Evolutionary conservation across 2,329 filamentous ascomycete genomes (phyloP).

Genomic region (Talaromyces piceae): DNA sequence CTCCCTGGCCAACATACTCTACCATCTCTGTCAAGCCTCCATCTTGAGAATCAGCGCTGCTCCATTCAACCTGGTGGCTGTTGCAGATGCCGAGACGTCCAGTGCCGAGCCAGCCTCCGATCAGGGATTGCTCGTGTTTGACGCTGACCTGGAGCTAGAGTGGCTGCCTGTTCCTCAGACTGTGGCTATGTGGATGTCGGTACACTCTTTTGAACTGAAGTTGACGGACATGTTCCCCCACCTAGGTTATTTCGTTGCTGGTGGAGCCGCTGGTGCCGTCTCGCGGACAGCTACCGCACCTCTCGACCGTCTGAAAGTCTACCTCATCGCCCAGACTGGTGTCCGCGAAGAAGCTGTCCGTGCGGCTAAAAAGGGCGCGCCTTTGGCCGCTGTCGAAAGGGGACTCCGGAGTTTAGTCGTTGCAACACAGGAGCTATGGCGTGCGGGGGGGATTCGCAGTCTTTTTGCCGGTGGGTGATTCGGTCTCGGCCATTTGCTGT

Average conservation of each 20-base stretch:
- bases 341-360: slow-evolving; percentile 51
- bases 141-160: slow-evolving; percentile 32
- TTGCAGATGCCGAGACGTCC: slow-evolving; percentile 19
- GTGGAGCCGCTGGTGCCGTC: slow-evolving; percentile 87
- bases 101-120: slow-evolving; percentile 20
- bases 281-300: slow-evolving; percentile 93
- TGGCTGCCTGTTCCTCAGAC: slow-evolving; percentile 35
- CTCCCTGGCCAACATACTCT: slow-evolving; percentile 28
- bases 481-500: background rate
- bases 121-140: slow-evolving; percentile 23
- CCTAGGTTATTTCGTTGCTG: slow-evolving; percentile 92
- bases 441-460: slow-evolving; percentile 75
- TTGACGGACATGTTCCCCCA: slow-evolving; percentile 41
- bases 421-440: slow-evolving; percentile 73
- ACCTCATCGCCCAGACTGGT: slow-evolving; percentile 84
- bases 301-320: slow-evolving; percentile 94
- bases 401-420: slow-evolving; percentile 62
- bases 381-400: slow-evolving; percentile 57
- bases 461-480: slow-evolving; percentile 77
- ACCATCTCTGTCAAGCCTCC: slow-evolving; percentile 28
- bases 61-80: slow-evolving; percentile 26
- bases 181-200: slow-evolving; percentile 38
- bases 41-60: slow-evolving; percentile 24
- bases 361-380: slow-evolving; percentile 63
- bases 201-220: slow-evolving; percentile 38